phyloP scores from a whole-genome alignment of 306 rosid species.

The Pyrus betulifolia region DNA sequence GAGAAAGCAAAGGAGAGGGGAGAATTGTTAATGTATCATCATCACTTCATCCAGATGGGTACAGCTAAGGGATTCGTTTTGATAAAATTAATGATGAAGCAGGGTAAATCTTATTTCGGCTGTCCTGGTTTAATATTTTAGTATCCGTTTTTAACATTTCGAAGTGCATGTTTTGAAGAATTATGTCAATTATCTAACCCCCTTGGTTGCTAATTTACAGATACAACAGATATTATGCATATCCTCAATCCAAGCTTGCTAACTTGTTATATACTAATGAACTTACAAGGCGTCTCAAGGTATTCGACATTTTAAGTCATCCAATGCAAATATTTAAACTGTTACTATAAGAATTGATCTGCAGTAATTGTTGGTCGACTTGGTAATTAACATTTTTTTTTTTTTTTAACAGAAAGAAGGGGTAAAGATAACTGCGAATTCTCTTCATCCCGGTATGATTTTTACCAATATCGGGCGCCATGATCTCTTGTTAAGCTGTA shows the following conservation, averaged over 20 bases:
- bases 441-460: constrained; percentile 83
- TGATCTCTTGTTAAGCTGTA: constrained; percentile 45
- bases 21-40: constrained; percentile 69
- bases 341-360: not conserved
- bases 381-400: not conserved
- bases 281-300: constrained; percentile 57
- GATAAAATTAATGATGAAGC: constrained; percentile 53
- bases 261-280: constrained; percentile 66
- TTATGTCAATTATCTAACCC: no score
- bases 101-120: not conserved
- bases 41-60: constrained; percentile 40
- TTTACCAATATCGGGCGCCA: constrained; percentile 53
- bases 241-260: constrained; percentile 84
- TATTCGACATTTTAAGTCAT: constrained; percentile 6
- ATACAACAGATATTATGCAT: constrained; percentile 52
- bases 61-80: constrained; percentile 56
- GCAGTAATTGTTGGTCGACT: not conserved
- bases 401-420: constrained; percentile 51
- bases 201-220: constrained; percentile 24
- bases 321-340: no score
- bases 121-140: not conserved
- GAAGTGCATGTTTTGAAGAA: not conserved
- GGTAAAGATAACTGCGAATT: constrained; percentile 52
- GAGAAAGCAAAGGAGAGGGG: constrained; percentile 53
- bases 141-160: not conserved